phyloP scores from a whole-genome alignment of 768 basidiomycete species.

The Lepiota venenata region DNA sequence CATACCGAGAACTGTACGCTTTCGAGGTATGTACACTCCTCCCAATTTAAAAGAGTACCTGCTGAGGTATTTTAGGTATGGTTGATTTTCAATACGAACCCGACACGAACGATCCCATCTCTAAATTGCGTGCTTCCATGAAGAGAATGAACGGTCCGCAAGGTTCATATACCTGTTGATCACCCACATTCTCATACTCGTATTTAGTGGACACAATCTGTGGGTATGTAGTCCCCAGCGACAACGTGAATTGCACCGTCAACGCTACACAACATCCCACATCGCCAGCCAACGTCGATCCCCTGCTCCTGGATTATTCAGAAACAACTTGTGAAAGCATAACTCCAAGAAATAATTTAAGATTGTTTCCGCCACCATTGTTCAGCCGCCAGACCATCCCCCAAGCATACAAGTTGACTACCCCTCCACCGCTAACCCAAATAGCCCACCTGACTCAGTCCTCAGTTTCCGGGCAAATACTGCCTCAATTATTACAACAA shows the following conservation, averaged over 20 bases:
- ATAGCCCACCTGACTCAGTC: neutral
- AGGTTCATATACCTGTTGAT: neutral
- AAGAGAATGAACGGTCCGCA: conserved; percentile 77
- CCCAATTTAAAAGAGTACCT: neutral
- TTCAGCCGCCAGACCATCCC: conserved; percentile 83
- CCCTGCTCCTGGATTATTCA: conserved; percentile 19
- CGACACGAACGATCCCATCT: conserved; percentile 63
- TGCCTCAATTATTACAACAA: conserved; percentile 65
- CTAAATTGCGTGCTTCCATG: conserved; percentile 70
- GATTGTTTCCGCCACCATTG: conserved; percentile 84
- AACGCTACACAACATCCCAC: neutral
- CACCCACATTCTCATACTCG: neutral
- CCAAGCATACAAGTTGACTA: conserved; percentile 69
- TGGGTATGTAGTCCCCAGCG: conserved; percentile 64
- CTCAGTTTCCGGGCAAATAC: conserved; percentile 74
- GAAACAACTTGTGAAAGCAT: neutral
- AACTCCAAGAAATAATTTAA: conserved; percentile 49
- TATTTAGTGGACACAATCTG: conserved; percentile 67
- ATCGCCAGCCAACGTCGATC: conserved; percentile 45
- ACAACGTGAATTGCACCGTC: conserved; percentile 29
- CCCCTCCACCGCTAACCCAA: neutral
- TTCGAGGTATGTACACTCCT: conserved; percentile 65
- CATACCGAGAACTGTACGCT: conserved; percentile 80
- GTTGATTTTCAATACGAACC: conserved; percentile 91
- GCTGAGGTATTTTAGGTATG: conserved; percentile 60